Evolutionary conservation across 1,139 yeast genomes (phyloP), one percentile per base, ranked within the genome.

Genomic region (Blastobotrys arbuscula): DNA sequence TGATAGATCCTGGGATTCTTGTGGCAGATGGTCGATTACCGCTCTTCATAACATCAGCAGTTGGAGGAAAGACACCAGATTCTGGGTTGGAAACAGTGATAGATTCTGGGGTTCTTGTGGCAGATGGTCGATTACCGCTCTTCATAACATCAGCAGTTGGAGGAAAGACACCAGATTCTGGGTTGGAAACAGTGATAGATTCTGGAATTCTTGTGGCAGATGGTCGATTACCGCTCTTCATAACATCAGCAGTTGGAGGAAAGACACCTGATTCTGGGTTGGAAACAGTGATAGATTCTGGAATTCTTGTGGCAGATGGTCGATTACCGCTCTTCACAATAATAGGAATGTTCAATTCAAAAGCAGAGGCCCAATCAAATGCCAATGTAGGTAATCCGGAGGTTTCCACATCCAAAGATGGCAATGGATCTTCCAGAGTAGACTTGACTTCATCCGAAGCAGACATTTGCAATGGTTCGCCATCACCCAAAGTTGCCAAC

Each of bases 401-500:
- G n/a, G n/a, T n/a, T n/a, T n/a, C n/a, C n/a, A n/a, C n/a, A n/a
- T n/a, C n/a, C 13, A 28, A 28, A 12, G 31, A 28, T 28, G 31
- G 31, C n/a, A n/a, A n/a, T n/a, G n/a, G n/a, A n/a, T n/a, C n/a
- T n/a, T n/a, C n/a, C n/a, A n/a, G n/a, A n/a, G n/a, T n/a, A n/a
- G n/a, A n/a, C n/a, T n/a, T n/a, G n/a, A n/a, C n/a, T n/a, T n/a
- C n/a, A n/a, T n/a, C n/a, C n/a, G n/a, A n/a, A n/a, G n/a, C n/a
- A n/a, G n/a, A n/a, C n/a, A n/a, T n/a, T 24, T 24, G 9, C 10
- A 24, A 24, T 24, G 28, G 28, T 28, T 28, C 31, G n/a, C 10
- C 10, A 28, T 28, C 31, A 28, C 31, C 31, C 12, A 28, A 28
- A 47, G 50, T 18, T 49, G 41, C 15, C 42, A n/a, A n/a, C n/a